Base-by-base conservation (phyloP, 106 monocot species). In the Triglochin maritima region DNA sequence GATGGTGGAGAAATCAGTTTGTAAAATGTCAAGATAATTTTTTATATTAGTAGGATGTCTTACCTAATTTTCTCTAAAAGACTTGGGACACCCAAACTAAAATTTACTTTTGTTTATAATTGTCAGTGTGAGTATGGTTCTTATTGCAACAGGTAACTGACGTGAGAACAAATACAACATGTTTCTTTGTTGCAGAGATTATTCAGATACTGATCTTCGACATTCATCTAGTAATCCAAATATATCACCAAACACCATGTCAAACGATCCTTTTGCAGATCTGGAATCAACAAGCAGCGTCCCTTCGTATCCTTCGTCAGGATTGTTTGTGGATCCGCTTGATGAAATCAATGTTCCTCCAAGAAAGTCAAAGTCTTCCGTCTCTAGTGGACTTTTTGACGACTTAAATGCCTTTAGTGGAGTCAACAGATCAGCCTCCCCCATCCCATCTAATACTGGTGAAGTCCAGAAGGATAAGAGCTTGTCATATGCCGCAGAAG, bases 201-300 rank as follows among this genome's bases (percentile, higher is more conserved):
- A 60, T 64, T 50, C 70, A 47, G 81, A 74, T 50, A 52, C 49
- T 17, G 81, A 78, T 48, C 74, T 78, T 64, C 73, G 79, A 57
- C 69, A 66, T 15, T 52, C 64, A 17, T 58, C 73, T 67, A 29
- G 29, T 29, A 29, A 81, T 63, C 59, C 85, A 60, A 67, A 63
- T 68, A 83, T 76, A 66, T 50, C 87, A 54, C 41, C 74, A 46
- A 47, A 55, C 15, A 66, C 62, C 29, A 62, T 65, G 56, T 14
- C 62, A 52, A 75, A 76, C 43, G 91, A 96, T 69, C 91, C 96
- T 17, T 96, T 96, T 79, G 78, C 65, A 69, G 84, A 85, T 74
- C 71, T 96, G 51, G 85, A 80, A 81, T 29, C 29, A 29, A 29
- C 29, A 29, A 29, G 29, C 29, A 0, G 29, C 29, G 1, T 29